Evolutionary conservation across 176 grass and related monocot species (phyloP), one percentile per base, ranked within the genome.

Genomic region (Triticum monococcum): DNA sequence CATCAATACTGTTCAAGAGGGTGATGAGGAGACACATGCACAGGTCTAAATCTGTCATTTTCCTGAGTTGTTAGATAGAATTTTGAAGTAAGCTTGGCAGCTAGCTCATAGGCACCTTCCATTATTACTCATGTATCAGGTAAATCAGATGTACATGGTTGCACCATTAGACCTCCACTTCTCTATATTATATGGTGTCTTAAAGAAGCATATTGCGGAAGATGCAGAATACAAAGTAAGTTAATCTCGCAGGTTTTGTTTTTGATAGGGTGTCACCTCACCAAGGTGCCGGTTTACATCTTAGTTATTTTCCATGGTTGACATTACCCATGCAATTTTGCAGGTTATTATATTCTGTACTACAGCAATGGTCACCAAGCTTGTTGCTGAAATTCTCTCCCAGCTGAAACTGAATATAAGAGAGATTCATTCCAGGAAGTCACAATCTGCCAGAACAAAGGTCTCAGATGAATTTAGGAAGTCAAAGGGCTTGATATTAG

Each of bases 341-440:
- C 80, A 98, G 96, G 96, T 96, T 16, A 94, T 99, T 77, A 69
- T 99, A 76, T 99, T 99, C 64, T 99, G 97, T 87, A 99, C 97
- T 57, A 99, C 94, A 80, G 97, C 97, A 71, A 96, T 93, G 97
- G 90, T 90, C 38, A 99, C 97, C 52, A 94, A 80, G 79, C 90
- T 99, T 74, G 88, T 94, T 11, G 94, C 94, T 77, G 94, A 92
- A 20, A 30, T 96, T 61, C 92, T 99, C 68, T 87, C 82, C 38
- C 85, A 88, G 35, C 84, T 99, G 57, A 89, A 91, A 62, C 48
- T 99, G 78, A 99, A 96, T 85, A 23, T 96, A 75, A 89, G 93
- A 67, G 97, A 99, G 76, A 99, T 99, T 45, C 97, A 99, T 92
- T 98, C 94, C 5, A 92, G 94, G 92, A 99, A 96, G 72, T 9